phyloP scores from a whole-genome alignment of 768 basidiomycete genomes.

The Boletales sp. region DNA sequence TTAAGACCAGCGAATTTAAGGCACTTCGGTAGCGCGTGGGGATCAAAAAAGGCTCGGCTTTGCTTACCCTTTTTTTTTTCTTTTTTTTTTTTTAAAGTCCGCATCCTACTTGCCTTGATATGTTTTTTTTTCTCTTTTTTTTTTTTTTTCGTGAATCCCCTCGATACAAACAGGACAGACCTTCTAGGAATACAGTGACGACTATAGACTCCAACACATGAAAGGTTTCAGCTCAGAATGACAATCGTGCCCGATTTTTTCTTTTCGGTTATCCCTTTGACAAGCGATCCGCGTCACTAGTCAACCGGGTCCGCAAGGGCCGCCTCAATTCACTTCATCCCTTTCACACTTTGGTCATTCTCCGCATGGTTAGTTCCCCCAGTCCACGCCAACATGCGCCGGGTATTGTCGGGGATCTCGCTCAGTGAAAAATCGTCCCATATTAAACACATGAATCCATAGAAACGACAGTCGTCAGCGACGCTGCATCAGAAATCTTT shows the following conservation, averaged over 20 bases:
- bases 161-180: constrained; percentile 11
- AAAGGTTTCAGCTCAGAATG: no score
- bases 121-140: constrained; percentile 18
- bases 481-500: constrained; percentile 15
- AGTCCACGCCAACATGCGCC: neutral
- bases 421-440: neutral
- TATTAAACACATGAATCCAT: constrained; percentile 20
- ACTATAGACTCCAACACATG: no score
- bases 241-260: no score
- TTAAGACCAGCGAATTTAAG: constrained; percentile 37
- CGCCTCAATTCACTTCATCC: constrained; percentile 21
- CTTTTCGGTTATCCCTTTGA: no score
- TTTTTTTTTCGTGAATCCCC: constrained; percentile 24
- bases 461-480: constrained; percentile 18
- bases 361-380: constrained; percentile 3
- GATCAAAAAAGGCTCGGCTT: constrained; percentile 33
- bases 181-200: no score
- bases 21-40: constrained; percentile 40
- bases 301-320: constrained; percentile 15
- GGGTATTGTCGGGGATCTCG: constrained; percentile 6
- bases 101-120: constrained; percentile 5
- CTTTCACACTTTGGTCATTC: constrained; percentile 21
- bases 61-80: constrained; percentile 33
- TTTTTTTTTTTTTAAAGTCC: constrained; percentile 38
- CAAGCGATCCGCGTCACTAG: constrained; percentile 8